These are phyloP conservation scores for Melanopsichium pennsylvanicum DNA, from an alignment of 1,284 basidiomycete genomes.

Conservation along the genomic window DNA sequence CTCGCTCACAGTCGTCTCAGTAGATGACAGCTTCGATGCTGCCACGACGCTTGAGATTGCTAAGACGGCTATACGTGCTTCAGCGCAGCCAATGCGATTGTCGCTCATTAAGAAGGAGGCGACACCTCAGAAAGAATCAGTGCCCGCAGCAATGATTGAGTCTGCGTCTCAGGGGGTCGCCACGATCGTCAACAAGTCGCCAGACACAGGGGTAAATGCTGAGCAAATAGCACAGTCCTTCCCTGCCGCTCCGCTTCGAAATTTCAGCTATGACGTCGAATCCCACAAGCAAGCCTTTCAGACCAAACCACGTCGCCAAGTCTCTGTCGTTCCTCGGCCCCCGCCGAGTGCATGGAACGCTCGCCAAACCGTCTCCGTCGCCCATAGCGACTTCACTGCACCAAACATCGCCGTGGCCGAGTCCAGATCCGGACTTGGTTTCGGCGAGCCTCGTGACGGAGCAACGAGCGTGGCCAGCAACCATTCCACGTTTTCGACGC, in stretches of 20 bases:
- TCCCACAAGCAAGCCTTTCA: too few species aligned
- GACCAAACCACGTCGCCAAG: background rate
- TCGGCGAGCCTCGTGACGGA: slow-evolving; percentile 2
- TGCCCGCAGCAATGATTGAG: too few species aligned
- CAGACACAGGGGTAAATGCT: too few species aligned
- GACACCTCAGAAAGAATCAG: too few species aligned
- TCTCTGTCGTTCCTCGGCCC: slow-evolving; percentile 1
- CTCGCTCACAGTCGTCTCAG: background rate
- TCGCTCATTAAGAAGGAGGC: slow-evolving; percentile 12
- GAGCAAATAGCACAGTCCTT: too few species aligned
- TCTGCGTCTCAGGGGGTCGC: too few species aligned
- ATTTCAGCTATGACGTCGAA: slow-evolving; percentile 7
- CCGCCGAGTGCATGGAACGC: slow-evolving; percentile 21
- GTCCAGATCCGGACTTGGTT: slow-evolving; percentile 10
- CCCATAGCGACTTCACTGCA: background rate
- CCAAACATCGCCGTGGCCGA: background rate
- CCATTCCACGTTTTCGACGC: slow-evolving; percentile 25
- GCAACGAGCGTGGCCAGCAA: slow-evolving; percentile 16
- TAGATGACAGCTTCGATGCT: slow-evolving; percentile 2
- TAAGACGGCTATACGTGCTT: slow-evolving; percentile 1
- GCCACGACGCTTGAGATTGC: background rate
- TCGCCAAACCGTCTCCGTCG: background rate
- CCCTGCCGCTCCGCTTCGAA: background rate
- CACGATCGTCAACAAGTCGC: too few species aligned
- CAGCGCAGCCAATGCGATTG: slow-evolving; percentile 1